These are phyloP conservation scores for Termitomyces heimii DNA, from an alignment of 768 basidiomycete species.

Conservation along the genomic window DNA sequence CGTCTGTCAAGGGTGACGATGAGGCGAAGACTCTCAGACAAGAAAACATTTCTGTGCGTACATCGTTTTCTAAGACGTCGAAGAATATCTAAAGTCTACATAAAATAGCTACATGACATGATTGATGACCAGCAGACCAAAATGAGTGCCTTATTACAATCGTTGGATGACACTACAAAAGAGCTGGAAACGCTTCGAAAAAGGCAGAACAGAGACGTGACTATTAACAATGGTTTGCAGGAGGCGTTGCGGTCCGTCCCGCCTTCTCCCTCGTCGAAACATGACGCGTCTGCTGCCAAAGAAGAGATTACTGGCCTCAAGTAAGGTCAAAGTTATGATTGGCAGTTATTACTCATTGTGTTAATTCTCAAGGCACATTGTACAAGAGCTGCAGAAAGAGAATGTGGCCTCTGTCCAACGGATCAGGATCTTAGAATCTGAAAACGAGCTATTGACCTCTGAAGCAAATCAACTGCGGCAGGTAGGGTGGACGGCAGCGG, in stretches of 20 bases:
- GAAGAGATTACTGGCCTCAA: slow-evolving; percentile 84
- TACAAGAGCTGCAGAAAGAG: slow-evolving; percentile 86
- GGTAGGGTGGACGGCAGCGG: slow-evolving; percentile 27
- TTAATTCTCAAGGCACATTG: slow-evolving; percentile 56
- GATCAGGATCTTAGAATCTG: slow-evolving; percentile 67
- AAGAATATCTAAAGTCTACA: neutral
- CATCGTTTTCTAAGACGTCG: neutral
- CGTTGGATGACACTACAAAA: slow-evolving; percentile 27
- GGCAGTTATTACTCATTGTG: neutral
- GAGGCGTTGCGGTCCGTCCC: slow-evolving; percentile 13
- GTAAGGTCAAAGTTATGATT: slow-evolving; percentile 30
- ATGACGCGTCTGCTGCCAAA: slow-evolving; percentile 40
- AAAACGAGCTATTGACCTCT: slow-evolving; percentile 63
- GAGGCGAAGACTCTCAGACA: slow-evolving; percentile 7
- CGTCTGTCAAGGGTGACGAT: slow-evolving; percentile 6
- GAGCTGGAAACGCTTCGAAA: slow-evolving; percentile 58
- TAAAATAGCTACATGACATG: slow-evolving; percentile 21
- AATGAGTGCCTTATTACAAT: slow-evolving; percentile 22
- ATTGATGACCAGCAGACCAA: slow-evolving; percentile 22
- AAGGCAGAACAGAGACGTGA: slow-evolving; percentile 52
- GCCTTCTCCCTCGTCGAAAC: slow-evolving; percentile 37
- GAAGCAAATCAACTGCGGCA: slow-evolving; percentile 72
- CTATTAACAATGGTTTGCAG: slow-evolving; percentile 37
- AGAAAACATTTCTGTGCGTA: slow-evolving; percentile 18
- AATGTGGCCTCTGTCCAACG: slow-evolving; percentile 54